A percentile compares a stretch with the other conserved stretches of the same genome.
These are phyloP conservation scores for Eucalyptus camaldulensis DNA, from an alignment of 345 rosid genomes.

Conservation along the genomic window DNA sequence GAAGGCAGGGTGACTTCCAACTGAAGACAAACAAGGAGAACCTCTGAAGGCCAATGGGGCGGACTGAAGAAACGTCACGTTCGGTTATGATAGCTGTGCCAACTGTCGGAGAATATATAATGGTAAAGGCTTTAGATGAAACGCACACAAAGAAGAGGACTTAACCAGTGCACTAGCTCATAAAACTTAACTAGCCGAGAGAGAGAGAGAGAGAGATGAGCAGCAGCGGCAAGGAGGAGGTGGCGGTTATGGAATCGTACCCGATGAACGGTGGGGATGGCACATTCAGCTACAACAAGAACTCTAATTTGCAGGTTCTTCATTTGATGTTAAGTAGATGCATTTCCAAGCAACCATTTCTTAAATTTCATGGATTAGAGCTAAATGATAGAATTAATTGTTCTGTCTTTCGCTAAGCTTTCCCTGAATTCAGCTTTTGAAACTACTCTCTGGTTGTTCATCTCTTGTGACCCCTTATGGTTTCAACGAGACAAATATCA, in stretches of 20 bases:
- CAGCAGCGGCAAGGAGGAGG: not conserved
- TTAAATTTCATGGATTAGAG: not conserved
- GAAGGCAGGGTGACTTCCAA: not conserved
- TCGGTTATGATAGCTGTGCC: not conserved
- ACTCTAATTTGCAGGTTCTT: conserved; percentile 41
- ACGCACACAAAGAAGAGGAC: not conserved
- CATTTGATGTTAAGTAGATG: not conserved
- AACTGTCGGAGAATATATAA: not conserved
- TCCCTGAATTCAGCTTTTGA: not conserved
- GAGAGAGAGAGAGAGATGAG: not conserved
- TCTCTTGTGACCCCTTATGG: not conserved
- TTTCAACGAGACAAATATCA: not conserved
- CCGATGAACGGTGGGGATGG: conserved; percentile 48
- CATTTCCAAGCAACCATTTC: not conserved
- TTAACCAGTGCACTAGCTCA: not conserved
- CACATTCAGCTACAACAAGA: conserved; percentile 29
- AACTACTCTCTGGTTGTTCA: not conserved
- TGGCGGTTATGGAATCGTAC: not conserved
- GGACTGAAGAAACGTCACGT: not conserved
- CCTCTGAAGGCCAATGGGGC: not conserved
- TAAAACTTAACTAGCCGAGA: not conserved
- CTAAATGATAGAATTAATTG: not conserved
- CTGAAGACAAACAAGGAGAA: not conserved
- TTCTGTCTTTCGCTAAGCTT: not conserved
- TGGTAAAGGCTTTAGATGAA: too few species aligned